Conservation (phyloP, 2,329 filamentous ascomycete genomes). For the Clonostachys chloroleuca region DNA sequence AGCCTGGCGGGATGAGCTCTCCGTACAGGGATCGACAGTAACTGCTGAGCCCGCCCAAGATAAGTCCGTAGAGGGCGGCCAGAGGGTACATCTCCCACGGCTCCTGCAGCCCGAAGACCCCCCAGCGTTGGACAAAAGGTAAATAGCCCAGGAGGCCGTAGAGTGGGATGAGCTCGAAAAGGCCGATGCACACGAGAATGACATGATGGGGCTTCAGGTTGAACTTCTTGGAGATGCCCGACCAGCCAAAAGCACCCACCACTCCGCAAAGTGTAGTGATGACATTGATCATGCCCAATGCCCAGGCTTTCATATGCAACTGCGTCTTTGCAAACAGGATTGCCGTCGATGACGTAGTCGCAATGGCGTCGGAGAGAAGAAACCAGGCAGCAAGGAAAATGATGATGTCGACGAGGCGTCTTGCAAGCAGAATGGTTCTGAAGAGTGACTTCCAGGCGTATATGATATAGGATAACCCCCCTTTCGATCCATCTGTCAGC, state of each 20-base stretch:
- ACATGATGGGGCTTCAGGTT: constrained; percentile 76
- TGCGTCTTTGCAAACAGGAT: constrained; percentile 95
- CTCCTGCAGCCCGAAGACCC: constrained; percentile 81
- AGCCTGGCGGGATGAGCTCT: constrained; percentile 89
- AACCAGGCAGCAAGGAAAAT: constrained; percentile 90
- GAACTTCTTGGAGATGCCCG: constrained; percentile 67
- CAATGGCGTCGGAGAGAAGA: constrained; percentile 87
- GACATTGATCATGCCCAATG: constrained; percentile 87
- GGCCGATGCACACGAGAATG: constrained; percentile 82
- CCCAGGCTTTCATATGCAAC: constrained; percentile 83
- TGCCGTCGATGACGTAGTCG: constrained; percentile 90
- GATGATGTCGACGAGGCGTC: constrained; percentile 66
- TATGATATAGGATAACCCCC: constrained; percentile 67
- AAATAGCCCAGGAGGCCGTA: constrained; percentile 89
- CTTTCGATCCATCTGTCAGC: constrained; percentile 41
- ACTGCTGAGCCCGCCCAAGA: constrained; percentile 85
- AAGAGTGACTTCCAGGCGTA: constrained; percentile 87
- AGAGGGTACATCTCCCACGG: constrained; percentile 97
- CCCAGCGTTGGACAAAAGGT: constrained; percentile 69
- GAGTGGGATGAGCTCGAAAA: constrained; percentile 89
- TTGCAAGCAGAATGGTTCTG: constrained; percentile 72
- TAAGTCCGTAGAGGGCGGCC: constrained; percentile 86
- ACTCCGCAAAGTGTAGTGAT: constrained; percentile 84
- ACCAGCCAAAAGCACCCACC: constrained; percentile 86
- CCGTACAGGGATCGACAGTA: constrained; percentile 93